Percentiles rank a stretch among this genome's conserved stretches.
These are phyloP conservation scores for Termitomyces sp. DNA, from an alignment of 768 basidiomycete species.

Conservation along the genomic window DNA sequence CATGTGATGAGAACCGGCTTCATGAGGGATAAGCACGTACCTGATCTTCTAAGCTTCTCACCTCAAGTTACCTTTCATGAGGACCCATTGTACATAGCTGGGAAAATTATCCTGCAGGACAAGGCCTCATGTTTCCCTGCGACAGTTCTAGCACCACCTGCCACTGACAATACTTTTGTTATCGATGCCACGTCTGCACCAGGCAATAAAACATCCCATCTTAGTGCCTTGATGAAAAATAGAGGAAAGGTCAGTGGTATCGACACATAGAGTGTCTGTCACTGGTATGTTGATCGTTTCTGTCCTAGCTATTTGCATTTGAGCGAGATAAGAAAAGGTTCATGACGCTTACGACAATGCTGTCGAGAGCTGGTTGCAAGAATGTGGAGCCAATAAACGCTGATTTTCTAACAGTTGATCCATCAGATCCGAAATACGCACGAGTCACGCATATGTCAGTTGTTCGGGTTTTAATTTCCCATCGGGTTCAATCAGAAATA, in stretches of 20 bases:
- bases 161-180: slow-evolving; percentile 45
- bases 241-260: slow-evolving; percentile 60
- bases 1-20: slow-evolving; percentile 48
- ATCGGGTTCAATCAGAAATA: slow-evolving; percentile 1
- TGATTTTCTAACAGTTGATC: slow-evolving; percentile 83
- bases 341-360: slow-evolving; percentile 79
- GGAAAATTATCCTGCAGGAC: slow-evolving; percentile 91
- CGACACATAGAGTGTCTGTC: background rate
- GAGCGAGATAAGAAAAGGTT: slow-evolving; percentile 83
- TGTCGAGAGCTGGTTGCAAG: slow-evolving; percentile 73
- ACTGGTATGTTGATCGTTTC: background rate
- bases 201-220: slow-evolving; percentile 95
- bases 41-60: slow-evolving; percentile 74
- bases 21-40: slow-evolving; percentile 72
- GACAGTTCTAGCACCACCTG: slow-evolving; percentile 72
- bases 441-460: slow-evolving; percentile 84
- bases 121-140: slow-evolving; percentile 98
- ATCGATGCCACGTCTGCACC: slow-evolving; percentile 97
- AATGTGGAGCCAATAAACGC: slow-evolving; percentile 72
- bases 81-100: slow-evolving; percentile 65
- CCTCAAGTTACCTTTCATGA: slow-evolving; percentile 62
- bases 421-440: slow-evolving; percentile 53
- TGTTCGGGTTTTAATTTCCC: background rate
- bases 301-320: slow-evolving; percentile 70
- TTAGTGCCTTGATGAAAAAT: slow-evolving; percentile 83